phyloP scores from a whole-genome alignment of 225 moss, liverwort and hornwort species.

The Neckera pumila region DNA sequence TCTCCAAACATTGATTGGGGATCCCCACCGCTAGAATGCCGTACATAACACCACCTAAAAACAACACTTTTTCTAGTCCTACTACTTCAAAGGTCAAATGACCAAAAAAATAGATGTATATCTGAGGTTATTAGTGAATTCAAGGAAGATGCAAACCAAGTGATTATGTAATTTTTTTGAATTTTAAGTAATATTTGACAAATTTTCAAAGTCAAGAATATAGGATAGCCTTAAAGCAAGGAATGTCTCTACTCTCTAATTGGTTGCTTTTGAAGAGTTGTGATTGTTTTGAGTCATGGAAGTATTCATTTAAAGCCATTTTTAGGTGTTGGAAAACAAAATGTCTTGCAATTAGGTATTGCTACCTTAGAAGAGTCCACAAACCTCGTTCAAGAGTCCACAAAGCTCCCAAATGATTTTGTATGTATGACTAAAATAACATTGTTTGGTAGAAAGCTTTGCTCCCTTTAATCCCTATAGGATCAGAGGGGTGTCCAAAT shows the following conservation, averaged over 20 bases:
- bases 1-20: too few species aligned
- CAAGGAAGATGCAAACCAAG: too few species aligned
- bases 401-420: background rate
- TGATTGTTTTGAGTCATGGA: background rate
- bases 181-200: too few species aligned
- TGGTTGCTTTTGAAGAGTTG: background rate
- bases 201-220: background rate
- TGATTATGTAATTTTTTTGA: too few species aligned
- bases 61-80: too few species aligned
- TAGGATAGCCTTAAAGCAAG: background rate
- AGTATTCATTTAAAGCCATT: background rate
- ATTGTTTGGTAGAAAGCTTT: rapidly evolving
- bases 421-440: background rate
- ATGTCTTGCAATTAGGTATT: background rate
- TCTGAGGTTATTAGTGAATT: too few species aligned
- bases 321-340: background rate
- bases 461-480: too few species aligned
- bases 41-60: too few species aligned
- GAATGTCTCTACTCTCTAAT: background rate
- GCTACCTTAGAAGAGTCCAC: background rate
- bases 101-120: too few species aligned
- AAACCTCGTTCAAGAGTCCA: background rate
- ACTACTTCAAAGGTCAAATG: too few species aligned
- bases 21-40: too few species aligned
- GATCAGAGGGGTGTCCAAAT: too few species aligned